Conservation (phyloP, 2,329 filamentous ascomycete genomes). For the Phyllosticta paracitricarpa region DNA sequence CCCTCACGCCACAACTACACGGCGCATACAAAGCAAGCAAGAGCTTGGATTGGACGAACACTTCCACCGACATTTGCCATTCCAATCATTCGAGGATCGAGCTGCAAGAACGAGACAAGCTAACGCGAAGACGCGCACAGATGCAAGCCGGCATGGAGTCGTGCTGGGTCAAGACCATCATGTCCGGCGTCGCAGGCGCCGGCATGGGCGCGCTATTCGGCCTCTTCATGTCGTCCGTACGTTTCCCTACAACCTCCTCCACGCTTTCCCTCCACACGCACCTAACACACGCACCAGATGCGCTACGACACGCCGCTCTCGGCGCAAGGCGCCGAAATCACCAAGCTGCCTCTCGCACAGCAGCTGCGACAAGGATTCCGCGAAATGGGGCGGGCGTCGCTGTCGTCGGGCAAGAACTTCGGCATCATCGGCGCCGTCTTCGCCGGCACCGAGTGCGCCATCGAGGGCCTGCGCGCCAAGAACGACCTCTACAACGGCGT, state of each 20-base stretch:
- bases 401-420: conserved; percentile 82
- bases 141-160: conserved; percentile 84
- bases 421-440: conserved; percentile 87
- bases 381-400: conserved; percentile 84
- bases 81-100: background rate
- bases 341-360: conserved; percentile 65
- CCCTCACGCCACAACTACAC: background rate
- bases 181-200: conserved; percentile 90
- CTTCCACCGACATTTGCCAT: background rate
- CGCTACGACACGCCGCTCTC: conserved; percentile 89
- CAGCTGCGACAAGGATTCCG: conserved; percentile 81
- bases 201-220: conserved; percentile 89
- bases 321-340: conserved; percentile 39
- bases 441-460: conserved; percentile 86
- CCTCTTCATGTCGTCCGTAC: conserved; percentile 93
- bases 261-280: background rate
- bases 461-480: conserved; percentile 86
- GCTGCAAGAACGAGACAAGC: background rate
- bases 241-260: conserved; percentile 23
- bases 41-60: background rate
- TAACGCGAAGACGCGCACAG: conserved; percentile 34
- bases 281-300: conserved; percentile 52
- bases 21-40: background rate
- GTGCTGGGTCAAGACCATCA: conserved; percentile 76
- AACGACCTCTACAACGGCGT: conserved; percentile 88